Evolutionary conservation across 2,329 filamentous ascomycete species (phyloP).

Genomic region (Botrytis byssoidea): DNA sequence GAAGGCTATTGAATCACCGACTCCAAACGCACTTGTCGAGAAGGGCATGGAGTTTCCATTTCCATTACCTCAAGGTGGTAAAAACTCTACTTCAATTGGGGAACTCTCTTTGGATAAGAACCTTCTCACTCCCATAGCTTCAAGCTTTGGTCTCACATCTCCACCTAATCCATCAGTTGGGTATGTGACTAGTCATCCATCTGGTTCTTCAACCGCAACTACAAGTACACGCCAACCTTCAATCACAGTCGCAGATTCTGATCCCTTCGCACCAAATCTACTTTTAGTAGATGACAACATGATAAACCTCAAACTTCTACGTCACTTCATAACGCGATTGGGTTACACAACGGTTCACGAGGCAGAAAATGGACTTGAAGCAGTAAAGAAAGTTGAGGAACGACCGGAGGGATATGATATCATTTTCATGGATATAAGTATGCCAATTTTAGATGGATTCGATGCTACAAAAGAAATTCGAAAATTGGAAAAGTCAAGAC

Average conservation of each 20-base stretch:
- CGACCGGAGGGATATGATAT: constrained; percentile 43
- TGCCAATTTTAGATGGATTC: constrained; percentile 55
- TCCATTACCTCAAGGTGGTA: constrained; percentile 19
- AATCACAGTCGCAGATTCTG: neutral
- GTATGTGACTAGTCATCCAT: neutral
- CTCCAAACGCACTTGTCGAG: constrained; percentile 33
- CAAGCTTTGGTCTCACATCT: neutral
- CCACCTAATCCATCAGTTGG: neutral
- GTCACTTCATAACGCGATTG: constrained; percentile 42
- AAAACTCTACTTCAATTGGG: neutral
- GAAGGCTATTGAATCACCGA: constrained; percentile 38
- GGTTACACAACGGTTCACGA: constrained; percentile 44
- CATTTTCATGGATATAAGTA: constrained; percentile 51
- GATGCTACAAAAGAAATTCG: constrained; percentile 45
- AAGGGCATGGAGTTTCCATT: constrained; percentile 37
- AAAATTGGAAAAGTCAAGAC: constrained; percentile 49
- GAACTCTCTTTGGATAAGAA: neutral
- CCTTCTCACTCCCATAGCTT: neutral
- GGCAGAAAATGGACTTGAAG: constrained; percentile 49
- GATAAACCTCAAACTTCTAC: constrained; percentile 44
- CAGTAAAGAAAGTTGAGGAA: constrained; percentile 45
- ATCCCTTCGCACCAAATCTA: constrained; percentile 27
- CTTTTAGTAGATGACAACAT: constrained; percentile 46
- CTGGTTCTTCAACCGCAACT: neutral
- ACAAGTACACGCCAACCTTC: neutral